phyloP scores from a whole-genome alignment of 163 green algal genomes.

The Prototheca wickerhamii region DNA sequence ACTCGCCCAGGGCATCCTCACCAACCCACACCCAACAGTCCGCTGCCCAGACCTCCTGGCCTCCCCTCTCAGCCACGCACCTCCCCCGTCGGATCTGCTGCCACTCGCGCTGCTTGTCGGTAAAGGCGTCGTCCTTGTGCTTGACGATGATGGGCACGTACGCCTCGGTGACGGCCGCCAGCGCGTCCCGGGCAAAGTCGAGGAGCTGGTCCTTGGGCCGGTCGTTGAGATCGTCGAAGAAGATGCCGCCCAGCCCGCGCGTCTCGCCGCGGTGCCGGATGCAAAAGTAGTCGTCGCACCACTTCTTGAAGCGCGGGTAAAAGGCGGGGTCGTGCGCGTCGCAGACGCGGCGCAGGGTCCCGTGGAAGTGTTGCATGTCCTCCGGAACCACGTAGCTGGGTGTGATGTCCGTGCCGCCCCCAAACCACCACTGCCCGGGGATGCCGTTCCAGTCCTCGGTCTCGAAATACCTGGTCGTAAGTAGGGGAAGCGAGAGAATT shows the following conservation, averaged over 20 bases:
- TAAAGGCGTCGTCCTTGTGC: conserved; percentile 88
- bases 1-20: too few relatives aligned
- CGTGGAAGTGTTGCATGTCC: conserved; percentile 98
- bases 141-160: conserved; percentile 90
- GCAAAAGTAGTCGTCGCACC: conserved; percentile 96
- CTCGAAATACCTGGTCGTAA: conserved; percentile 82
- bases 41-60: neutral
- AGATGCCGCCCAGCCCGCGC: conserved; percentile 93
- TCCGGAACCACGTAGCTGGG: conserved; percentile 87
- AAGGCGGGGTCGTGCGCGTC: conserved; percentile 91
- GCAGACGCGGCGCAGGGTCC: conserved; percentile 86
- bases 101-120: conserved; percentile 84
- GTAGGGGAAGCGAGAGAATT: too few relatives aligned
- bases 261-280: conserved; percentile 91
- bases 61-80: conserved; percentile 7
- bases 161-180: conserved; percentile 62
- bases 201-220: conserved; percentile 51
- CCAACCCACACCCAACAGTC: too few relatives aligned
- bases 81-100: conserved; percentile 73
- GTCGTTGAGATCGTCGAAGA: conserved; percentile 97
- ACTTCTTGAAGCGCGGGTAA: conserved; percentile 90
- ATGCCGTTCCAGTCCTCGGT: conserved; percentile 75
- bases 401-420: conserved; percentile 98
- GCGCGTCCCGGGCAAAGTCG: conserved; percentile 40
- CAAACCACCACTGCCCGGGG: conserved; percentile 96